A percentile compares a stretch with the other conserved stretches of the same genome.
Conservation (phyloP, 2,329 filamentous ascomycete genomes). For the Claviceps maximensis region DNA sequence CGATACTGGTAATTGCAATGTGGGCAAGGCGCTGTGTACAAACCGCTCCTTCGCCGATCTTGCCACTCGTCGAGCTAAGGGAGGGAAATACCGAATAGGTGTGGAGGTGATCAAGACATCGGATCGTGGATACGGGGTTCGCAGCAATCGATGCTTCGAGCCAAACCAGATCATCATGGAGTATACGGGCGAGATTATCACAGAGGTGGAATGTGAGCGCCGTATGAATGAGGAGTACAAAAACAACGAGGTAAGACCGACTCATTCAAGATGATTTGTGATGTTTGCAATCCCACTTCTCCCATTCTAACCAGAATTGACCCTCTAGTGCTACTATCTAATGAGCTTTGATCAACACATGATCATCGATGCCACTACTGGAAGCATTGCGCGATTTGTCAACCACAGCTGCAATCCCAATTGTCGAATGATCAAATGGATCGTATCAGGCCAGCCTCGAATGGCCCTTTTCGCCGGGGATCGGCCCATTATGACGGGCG, state of each 20-base stretch:
- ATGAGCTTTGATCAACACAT: slow-evolving; percentile 99
- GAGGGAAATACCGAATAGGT: slow-evolving; percentile 79
- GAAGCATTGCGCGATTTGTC: slow-evolving; percentile 92
- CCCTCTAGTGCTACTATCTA: slow-evolving; percentile 74
- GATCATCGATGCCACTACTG: slow-evolving; percentile 94
- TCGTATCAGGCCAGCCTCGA: slow-evolving; percentile 79
- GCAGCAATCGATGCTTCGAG: slow-evolving; percentile 76
- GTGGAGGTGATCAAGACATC: slow-evolving; percentile 89
- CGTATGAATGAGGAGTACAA: slow-evolving; percentile 92
- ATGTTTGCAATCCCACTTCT: no score
- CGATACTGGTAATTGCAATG: slow-evolving; percentile 74
- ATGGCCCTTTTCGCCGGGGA: slow-evolving; percentile 96
- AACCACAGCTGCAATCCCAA: slow-evolving; percentile 97
- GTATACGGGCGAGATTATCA: slow-evolving; percentile 96
- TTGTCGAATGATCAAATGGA: slow-evolving; percentile 97
- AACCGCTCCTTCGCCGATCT: slow-evolving; percentile 84
- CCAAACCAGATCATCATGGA: slow-evolving; percentile 95
- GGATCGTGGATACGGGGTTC: slow-evolving; percentile 82
- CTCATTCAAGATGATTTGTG: no score
- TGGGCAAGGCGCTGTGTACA: slow-evolving; percentile 59
- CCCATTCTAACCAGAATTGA: neutral
- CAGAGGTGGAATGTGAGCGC: slow-evolving; percentile 80
- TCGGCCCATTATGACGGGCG: slow-evolving; percentile 78
- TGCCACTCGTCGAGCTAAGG: slow-evolving; percentile 57
- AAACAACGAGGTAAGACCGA: slow-evolving; percentile 59